Percentiles rank a stretch among this genome's conserved stretches.
These are phyloP conservation scores for Ophiostoma novo-ulmi DNA, from an alignment of 2,329 filamentous ascomycete genomes.

Conservation along the genomic window DNA sequence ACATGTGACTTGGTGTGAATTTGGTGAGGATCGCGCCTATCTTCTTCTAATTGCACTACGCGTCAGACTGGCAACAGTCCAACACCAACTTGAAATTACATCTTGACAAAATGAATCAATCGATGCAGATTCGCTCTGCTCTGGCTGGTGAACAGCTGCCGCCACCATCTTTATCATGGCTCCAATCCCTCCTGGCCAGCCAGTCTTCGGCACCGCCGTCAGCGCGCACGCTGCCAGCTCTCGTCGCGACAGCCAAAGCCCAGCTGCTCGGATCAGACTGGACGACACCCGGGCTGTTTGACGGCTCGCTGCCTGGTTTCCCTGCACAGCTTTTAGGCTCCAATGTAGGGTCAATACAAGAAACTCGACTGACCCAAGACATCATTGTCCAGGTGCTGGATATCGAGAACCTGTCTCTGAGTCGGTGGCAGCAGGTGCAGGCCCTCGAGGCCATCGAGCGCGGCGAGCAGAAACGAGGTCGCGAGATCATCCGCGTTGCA, in stretches of 20 bases:
- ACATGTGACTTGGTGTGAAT: conserved; percentile 21
- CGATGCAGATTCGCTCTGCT: conserved; percentile 48
- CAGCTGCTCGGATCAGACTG: conserved; percentile 77
- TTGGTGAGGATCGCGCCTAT: conserved; percentile 7
- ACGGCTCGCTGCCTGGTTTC: conserved; percentile 40
- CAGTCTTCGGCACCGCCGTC: not conserved
- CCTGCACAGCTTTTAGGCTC: conserved; percentile 39
- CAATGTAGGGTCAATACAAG: conserved; percentile 42
- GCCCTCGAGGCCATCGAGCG: conserved; percentile 67
- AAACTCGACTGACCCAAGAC: conserved; percentile 54
- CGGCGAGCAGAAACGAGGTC: conserved; percentile 67
- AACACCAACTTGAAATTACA: not conserved
- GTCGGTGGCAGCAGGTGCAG: conserved; percentile 83
- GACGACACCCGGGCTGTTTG: conserved; percentile 51
- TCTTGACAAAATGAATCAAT: conserved; percentile 32
- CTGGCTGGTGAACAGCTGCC: conserved; percentile 51
- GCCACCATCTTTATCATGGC: conserved; percentile 51
- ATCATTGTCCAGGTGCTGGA: conserved; percentile 79
- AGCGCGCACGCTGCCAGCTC: conserved; percentile 54
- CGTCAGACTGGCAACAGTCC: not conserved
- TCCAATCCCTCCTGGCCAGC: conserved; percentile 56
- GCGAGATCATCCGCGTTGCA: conserved; percentile 71
- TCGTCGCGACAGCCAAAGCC: conserved; percentile 74
- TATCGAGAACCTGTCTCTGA: conserved; percentile 73
- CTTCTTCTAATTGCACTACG: not conserved